These are phyloP conservation scores for Macadamia tetraphylla DNA, from an alignment of 164 flowering plant genomes.

Conservation along the genomic window DNA sequence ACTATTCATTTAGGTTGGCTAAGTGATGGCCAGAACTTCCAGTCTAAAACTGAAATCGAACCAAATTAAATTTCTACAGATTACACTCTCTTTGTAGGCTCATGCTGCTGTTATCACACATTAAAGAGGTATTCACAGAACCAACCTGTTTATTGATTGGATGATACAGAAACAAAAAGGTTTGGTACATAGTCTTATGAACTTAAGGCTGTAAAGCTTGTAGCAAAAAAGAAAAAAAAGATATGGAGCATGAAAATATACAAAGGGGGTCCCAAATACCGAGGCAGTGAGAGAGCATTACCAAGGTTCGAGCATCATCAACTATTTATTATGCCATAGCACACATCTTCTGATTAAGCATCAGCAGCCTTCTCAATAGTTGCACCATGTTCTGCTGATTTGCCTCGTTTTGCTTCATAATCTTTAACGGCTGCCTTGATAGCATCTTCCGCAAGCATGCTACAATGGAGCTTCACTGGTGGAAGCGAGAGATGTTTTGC, in stretches of 20 bases:
- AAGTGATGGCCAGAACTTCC: too few species aligned
- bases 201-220: too few species aligned
- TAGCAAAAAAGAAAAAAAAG: too few species aligned
- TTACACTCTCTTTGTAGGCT: too few species aligned
- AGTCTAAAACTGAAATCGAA: too few species aligned
- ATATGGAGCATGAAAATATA: background rate
- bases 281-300: background rate
- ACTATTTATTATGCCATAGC: background rate
- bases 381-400: slow-evolving; percentile 15
- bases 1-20: too few species aligned
- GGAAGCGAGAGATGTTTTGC: slow-evolving; percentile 97
- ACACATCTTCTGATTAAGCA: slow-evolving; percentile 24
- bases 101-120: too few species aligned
- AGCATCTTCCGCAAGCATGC: slow-evolving; percentile 99
- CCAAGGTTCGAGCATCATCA: background rate
- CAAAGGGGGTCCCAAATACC: background rate
- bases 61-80: too few species aligned
- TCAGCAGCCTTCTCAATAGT: slow-evolving; percentile 38
- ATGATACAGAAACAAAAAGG: too few species aligned
- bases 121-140: too few species aligned
- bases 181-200: too few species aligned
- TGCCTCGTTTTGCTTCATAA: slow-evolving; percentile 62
- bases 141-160: too few species aligned
- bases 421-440: slow-evolving; percentile 93
- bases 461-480: slow-evolving; percentile 96